Conservation (phyloP, 768 basidiomycete genomes). For the Lactifluus volemus region DNA sequence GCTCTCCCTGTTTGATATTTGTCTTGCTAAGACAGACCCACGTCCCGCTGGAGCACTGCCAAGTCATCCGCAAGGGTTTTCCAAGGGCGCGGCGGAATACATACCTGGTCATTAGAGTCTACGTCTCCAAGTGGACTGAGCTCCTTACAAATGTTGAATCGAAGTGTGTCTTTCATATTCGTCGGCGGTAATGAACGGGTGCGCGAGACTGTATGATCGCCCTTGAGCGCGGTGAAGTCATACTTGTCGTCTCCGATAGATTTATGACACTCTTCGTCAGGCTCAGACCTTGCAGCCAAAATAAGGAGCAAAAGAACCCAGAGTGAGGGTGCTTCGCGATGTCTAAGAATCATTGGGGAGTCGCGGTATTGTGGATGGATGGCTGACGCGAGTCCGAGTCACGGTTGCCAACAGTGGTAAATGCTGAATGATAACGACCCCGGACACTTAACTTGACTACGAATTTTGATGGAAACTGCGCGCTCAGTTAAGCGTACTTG, state of each 20-base stretch:
- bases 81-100: constrained; percentile 18
- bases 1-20: constrained; percentile 46
- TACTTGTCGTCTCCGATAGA: constrained; percentile 38
- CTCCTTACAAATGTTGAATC: constrained; percentile 62
- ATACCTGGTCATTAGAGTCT: constrained; percentile 58
- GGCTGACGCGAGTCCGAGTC: background rate
- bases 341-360: constrained; percentile 10
- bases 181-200: constrained; percentile 57
- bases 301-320: constrained; percentile 12
- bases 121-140: constrained; percentile 39
- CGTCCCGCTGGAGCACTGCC: constrained; percentile 59
- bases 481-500: background rate
- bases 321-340: background rate
- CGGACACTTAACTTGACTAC: constrained; percentile 1
- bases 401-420: background rate
- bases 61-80: background rate
- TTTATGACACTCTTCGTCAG: constrained; percentile 38
- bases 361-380: background rate
- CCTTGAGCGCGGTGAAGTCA: constrained; percentile 50
- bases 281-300: constrained; percentile 10
- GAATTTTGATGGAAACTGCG: background rate
- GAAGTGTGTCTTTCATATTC: constrained; percentile 46
- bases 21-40: constrained; percentile 65
- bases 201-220: constrained; percentile 41
- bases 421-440: background rate